Evolutionary conservation across 129 eudicot species (phyloP).

Genomic region (Saussurea involucrata): DNA sequence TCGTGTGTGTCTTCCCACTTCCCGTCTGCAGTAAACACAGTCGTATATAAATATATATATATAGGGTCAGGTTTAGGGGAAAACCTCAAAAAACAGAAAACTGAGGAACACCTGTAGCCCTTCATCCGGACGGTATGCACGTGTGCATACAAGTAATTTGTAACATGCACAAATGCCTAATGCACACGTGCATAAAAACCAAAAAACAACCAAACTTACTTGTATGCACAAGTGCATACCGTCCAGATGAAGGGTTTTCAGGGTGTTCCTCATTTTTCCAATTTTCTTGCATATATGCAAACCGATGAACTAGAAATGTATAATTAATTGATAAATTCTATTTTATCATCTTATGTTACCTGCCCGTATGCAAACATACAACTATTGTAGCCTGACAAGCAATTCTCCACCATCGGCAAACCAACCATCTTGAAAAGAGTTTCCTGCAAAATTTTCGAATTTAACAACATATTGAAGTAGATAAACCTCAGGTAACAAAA

Average conservation of each 20-base stretch:
- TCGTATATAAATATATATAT: not conserved
- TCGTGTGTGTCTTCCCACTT: constrained; percentile 90
- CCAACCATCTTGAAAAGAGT: constrained; percentile 89
- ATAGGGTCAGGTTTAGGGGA: no score
- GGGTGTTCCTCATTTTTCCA: no score
- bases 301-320: not conserved
- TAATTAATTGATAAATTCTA: not conserved
- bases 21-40: constrained; percentile 57
- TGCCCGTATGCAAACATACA: constrained; percentile 97
- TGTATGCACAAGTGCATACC: no score
- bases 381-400: constrained; percentile 91
- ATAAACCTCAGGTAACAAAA: not conserved
- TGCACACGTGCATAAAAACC: no score
- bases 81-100: no score
- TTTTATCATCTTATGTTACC: constrained; percentile 36
- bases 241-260: no score
- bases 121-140: no score
- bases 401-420: constrained; percentile 95
- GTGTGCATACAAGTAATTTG: no score
- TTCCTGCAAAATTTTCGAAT: constrained; percentile 48
- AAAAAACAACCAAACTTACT: no score
- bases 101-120: no score
- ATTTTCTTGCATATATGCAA: no score
- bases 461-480: not conserved
- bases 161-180: no score